phyloP scores from a whole-genome alignment of 805 yeast genomes.

The Ogataea paradorogensis region DNA sequence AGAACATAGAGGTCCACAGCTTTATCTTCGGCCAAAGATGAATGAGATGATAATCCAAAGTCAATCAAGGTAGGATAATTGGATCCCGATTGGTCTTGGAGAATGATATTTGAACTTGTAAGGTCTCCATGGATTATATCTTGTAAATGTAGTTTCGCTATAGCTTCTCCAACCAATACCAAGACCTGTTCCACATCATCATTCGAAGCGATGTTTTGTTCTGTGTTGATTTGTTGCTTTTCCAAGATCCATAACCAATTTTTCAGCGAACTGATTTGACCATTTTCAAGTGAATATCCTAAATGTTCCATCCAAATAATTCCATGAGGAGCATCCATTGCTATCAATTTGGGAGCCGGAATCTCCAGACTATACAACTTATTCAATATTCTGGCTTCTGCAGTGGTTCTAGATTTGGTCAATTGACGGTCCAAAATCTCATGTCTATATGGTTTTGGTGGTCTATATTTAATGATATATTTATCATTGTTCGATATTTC shows the following conservation, averaged over 20 bases:
- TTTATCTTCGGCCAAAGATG: conserved; percentile 79
- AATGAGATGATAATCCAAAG: conserved; percentile 82
- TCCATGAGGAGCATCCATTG: conserved; percentile 75
- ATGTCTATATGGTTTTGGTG: conserved; percentile 88
- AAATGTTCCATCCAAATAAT: conserved; percentile 84
- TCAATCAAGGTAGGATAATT: conserved; percentile 70
- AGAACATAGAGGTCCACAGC: conserved; percentile 96
- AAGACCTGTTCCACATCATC: conserved; percentile 44
- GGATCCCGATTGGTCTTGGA: conserved; percentile 31
- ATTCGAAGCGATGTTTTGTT: conserved; percentile 24
- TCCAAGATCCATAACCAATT: conserved; percentile 70
- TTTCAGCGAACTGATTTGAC: conserved; percentile 59
- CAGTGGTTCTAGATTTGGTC: conserved; percentile 75
- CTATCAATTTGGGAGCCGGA: conserved; percentile 68
- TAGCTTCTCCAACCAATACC: conserved; percentile 56
- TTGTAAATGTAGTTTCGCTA: conserved; percentile 68
- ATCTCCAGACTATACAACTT: conserved; percentile 55
- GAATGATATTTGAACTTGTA: conserved; percentile 82
- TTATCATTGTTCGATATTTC: conserved; percentile 28
- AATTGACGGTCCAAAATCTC: conserved; percentile 72
- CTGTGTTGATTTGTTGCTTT: conserved; percentile 23
- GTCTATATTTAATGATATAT: conserved; percentile 79
- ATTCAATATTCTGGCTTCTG: conserved; percentile 77
- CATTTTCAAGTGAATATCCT: conserved; percentile 54
- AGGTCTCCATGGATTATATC: conserved; percentile 92